These are phyloP conservation scores for Gossypium arboreum DNA, from an alignment of 345 rosid species.

Conservation along the genomic window DNA sequence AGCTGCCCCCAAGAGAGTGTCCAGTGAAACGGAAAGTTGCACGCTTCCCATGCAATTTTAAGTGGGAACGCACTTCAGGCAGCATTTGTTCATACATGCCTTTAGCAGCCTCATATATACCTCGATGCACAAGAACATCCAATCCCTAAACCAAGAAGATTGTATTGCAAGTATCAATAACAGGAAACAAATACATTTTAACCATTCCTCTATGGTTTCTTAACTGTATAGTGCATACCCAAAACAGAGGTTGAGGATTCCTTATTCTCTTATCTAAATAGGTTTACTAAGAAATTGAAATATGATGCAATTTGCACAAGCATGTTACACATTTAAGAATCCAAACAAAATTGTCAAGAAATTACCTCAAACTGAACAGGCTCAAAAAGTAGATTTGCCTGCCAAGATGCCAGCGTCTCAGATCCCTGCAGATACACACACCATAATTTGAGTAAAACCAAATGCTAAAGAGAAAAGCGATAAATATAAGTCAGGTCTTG, in stretches of 20 bases:
- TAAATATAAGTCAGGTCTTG: background rate
- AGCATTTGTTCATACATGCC: constrained; percentile 87
- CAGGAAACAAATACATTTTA: background rate
- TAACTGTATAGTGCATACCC: background rate
- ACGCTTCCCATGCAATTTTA: constrained; percentile 52
- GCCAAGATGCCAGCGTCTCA: constrained; percentile 89
- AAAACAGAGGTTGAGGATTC: background rate
- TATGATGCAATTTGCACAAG: background rate
- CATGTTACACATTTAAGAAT: background rate
- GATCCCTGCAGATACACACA: constrained; percentile 61
- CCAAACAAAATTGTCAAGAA: background rate
- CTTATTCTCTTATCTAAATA: background rate
- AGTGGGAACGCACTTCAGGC: constrained; percentile 76
- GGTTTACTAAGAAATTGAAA: background rate
- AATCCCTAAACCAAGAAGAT: constrained; percentile 46
- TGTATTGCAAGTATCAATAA: constrained; percentile 7
- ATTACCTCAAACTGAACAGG: constrained; percentile 83
- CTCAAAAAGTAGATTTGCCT: constrained; percentile 92
- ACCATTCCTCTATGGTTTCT: background rate
- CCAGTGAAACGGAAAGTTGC: constrained; percentile 89
- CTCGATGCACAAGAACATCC: constrained; percentile 84
- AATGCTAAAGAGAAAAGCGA: background rate
- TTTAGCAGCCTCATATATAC: constrained; percentile 97
- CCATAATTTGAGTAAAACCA: background rate
- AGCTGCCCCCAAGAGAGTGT: constrained; percentile 96